These are phyloP conservation scores for Ustilago loliicola DNA, from an alignment of 1,284 basidiomycete species.

Conservation along the genomic window DNA sequence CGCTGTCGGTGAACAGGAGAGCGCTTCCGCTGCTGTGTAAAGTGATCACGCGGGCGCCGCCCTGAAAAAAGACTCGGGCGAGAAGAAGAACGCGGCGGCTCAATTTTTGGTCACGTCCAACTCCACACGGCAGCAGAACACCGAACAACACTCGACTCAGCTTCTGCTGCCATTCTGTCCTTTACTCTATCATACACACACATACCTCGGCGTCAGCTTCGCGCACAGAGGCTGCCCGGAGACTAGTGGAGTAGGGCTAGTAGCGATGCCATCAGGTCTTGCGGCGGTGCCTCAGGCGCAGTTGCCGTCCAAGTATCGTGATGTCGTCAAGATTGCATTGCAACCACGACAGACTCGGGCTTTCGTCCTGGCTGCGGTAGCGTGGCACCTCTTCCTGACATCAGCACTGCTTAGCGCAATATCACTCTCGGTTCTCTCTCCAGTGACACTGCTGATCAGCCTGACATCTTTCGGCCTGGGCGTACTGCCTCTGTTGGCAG, in stretches of 20 bases:
- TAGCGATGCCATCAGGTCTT: slow-evolving; percentile 34
- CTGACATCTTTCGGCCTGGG: slow-evolving; percentile 33
- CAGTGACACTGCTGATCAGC: slow-evolving; percentile 16
- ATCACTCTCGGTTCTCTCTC: slow-evolving; percentile 23
- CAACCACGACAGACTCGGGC: slow-evolving; percentile 57
- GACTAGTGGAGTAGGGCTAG: not conserved
- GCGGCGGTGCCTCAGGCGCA: slow-evolving; percentile 48
- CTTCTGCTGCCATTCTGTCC: not conserved
- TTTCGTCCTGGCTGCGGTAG: slow-evolving; percentile 41
- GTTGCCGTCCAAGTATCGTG: slow-evolving; percentile 46
- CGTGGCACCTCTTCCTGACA: slow-evolving; percentile 39
- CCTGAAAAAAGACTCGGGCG: slow-evolving; percentile 22
- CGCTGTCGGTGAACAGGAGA: not conserved
- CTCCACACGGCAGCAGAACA: slow-evolving; percentile 25
- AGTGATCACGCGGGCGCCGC: slow-evolving; percentile 14
- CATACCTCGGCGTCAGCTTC: not conserved
- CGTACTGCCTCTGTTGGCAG: slow-evolving; percentile 43
- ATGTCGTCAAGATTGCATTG: slow-evolving; percentile 52
- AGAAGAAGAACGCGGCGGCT: slow-evolving; percentile 13
- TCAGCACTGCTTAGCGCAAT: slow-evolving; percentile 22
- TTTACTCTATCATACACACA: not conserved
- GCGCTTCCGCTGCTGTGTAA: not conserved
- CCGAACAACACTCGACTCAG: slow-evolving; percentile 14
- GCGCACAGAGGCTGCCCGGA: not conserved
- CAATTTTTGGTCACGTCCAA: slow-evolving; percentile 6